These are phyloP conservation scores for Hypoxylon sp. DNA, from an alignment of 2,329 filamentous ascomycete genomes.

Conservation along the genomic window DNA sequence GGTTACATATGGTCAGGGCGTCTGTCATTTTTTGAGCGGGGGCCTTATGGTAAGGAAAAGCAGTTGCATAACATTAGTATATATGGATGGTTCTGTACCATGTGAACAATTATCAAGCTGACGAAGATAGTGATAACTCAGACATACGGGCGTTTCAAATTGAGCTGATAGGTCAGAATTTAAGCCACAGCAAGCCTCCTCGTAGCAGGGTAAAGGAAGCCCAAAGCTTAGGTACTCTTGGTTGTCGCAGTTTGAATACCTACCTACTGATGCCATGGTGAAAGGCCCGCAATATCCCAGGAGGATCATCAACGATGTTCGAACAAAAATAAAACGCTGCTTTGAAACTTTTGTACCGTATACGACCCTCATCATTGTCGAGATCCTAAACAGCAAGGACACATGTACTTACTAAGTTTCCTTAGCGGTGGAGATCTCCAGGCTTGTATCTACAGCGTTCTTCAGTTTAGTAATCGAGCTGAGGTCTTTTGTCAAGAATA, in stretches of 20 bases:
- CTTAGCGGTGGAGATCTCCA: background rate
- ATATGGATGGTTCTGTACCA: background rate
- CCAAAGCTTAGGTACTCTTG: constrained; percentile 5
- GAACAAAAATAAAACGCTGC: background rate
- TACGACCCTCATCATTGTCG: background rate
- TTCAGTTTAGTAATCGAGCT: background rate
- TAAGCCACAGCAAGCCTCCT: background rate
- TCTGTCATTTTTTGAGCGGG: background rate
- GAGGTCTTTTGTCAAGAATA: background rate
- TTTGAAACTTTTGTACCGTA: background rate
- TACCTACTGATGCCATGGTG: background rate
- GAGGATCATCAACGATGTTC: background rate
- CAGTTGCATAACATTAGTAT: background rate
- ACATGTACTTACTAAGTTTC: background rate
- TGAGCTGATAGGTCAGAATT: background rate
- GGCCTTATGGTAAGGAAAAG: background rate
- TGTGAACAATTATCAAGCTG: background rate
- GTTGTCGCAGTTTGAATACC: constrained; percentile 2
- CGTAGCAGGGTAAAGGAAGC: background rate
- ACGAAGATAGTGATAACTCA: background rate
- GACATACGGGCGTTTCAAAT: background rate
- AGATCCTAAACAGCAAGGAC: background rate
- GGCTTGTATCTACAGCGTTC: background rate
- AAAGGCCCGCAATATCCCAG: background rate
- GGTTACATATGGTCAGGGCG: background rate